Evolutionary conservation across 805 yeast genomes (phyloP).

Genomic region (Lipomyces spencermartinsiae): DNA sequence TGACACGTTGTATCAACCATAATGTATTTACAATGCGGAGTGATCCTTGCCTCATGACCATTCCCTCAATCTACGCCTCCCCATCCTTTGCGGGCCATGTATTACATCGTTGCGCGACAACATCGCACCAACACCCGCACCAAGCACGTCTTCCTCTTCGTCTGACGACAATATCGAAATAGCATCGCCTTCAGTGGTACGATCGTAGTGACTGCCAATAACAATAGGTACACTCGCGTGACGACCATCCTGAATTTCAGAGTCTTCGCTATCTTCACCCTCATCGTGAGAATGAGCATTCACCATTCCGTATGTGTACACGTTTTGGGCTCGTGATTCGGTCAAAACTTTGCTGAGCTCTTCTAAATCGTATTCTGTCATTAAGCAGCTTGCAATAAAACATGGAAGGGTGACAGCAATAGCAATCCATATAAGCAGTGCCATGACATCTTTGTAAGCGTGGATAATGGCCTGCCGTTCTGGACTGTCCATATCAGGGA

Average conservation of each 20-base stretch:
- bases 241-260: constrained; percentile 8
- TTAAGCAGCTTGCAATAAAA: constrained; percentile 23
- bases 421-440: constrained; percentile 34
- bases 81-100: background rate
- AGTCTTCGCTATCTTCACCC: constrained; percentile 18
- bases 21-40: too few species aligned
- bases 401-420: constrained; percentile 21
- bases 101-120: constrained; percentile 11
- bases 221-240: constrained; percentile 12
- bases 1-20: too few species aligned
- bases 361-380: constrained; percentile 33
- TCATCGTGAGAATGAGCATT: constrained; percentile 10
- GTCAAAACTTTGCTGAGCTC: constrained; percentile 21
- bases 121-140: constrained; percentile 29
- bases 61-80: background rate
- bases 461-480: constrained; percentile 24
- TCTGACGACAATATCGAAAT: constrained; percentile 19
- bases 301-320: background rate
- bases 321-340: background rate
- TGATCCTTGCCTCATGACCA: background rate
- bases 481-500: constrained; percentile 29
- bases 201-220: constrained; percentile 25
- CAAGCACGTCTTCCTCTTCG: constrained; percentile 25
- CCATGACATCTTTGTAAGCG: constrained; percentile 36
- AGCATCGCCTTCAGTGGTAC: constrained; percentile 31